Percentiles rank a stretch among this genome's conserved stretches.
phyloP scores from a whole-genome alignment of 305 asterid genomes.

The Fraxinus sp. region DNA sequence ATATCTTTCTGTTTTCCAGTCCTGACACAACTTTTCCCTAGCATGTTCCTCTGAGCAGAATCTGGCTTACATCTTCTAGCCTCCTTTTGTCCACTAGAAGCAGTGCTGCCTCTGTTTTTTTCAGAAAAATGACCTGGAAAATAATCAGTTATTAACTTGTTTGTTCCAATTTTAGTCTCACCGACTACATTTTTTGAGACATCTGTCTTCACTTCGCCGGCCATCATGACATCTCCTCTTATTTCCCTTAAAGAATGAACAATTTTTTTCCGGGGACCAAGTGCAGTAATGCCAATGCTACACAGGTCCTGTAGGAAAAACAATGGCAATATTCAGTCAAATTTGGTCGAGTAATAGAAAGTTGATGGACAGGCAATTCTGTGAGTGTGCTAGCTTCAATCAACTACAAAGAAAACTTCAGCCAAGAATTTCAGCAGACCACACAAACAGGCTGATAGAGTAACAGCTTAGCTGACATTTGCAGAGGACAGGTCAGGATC shows the following conservation, averaged over 20 bases:
- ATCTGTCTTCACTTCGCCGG: conserved; percentile 39
- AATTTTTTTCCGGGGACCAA: conserved; percentile 92
- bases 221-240: conserved; percentile 35
- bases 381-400: neutral
- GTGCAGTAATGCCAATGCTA: conserved; percentile 75
- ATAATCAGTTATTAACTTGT: conserved; percentile 89
- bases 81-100: conserved; percentile 36
- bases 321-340: conserved; percentile 11
- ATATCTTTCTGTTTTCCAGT: conserved; percentile 57
- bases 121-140: conserved; percentile 50
- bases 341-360: neutral
- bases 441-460: neutral
- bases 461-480: neutral
- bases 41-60: conserved; percentile 32
- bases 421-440: neutral
- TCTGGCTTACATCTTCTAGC: conserved; percentile 29
- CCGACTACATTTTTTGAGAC: conserved; percentile 35
- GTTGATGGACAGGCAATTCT: neutral
- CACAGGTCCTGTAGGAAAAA: conserved; percentile 59
- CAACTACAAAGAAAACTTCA: conserved; percentile 4
- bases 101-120: conserved; percentile 32
- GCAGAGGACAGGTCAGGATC: neutral
- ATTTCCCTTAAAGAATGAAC: conserved; percentile 60
- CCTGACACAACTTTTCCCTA: conserved; percentile 39
- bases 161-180: conserved; percentile 43